These are phyloP conservation scores for Ceratobasidium sp. DNA, from an alignment of 1,284 basidiomycete genomes.

Conservation along the genomic window DNA sequence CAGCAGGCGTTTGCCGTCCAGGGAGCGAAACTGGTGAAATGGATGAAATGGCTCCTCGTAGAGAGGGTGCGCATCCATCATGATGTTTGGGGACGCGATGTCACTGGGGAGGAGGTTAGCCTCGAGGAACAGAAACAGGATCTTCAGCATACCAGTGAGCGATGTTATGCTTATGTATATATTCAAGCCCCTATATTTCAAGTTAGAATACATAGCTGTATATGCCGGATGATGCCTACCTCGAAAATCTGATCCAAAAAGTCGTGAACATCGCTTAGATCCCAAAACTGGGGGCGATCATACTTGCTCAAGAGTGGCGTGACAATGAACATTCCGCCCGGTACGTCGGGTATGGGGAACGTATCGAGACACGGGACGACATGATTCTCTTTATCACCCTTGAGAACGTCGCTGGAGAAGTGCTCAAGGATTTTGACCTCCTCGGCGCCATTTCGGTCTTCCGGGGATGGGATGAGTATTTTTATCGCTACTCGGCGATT, in stretches of 20 bases:
- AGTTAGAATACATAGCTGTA: background rate
- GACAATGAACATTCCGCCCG: constrained; percentile 24
- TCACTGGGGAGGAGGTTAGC: background rate
- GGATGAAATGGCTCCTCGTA: constrained; percentile 36
- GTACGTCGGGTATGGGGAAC: constrained; percentile 25
- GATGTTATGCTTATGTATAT: constrained; percentile 9
- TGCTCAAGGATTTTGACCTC: constrained; percentile 31
- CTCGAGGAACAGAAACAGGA: background rate
- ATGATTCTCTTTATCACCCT: constrained; percentile 28
- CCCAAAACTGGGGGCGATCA: constrained; percentile 25
- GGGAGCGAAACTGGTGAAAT: background rate
- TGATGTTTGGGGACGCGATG: constrained; percentile 25
- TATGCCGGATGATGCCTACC: background rate
- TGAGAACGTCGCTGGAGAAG: constrained; percentile 18
- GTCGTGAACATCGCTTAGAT: constrained; percentile 33
- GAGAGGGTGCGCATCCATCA: constrained; percentile 31
- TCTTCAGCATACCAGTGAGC: constrained; percentile 10
- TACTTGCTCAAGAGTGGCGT: constrained; percentile 34
- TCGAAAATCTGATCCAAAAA: constrained; percentile 42
- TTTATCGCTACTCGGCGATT: constrained; percentile 30
- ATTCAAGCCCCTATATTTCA: constrained; percentile 12
- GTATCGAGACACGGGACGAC: constrained; percentile 26
- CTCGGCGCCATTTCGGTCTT: constrained; percentile 32
- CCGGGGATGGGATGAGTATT: constrained; percentile 16
- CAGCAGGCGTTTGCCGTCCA: constrained; percentile 1